Conservation (phyloP, 1,139 yeast genomes). For the Suhomyces guaymorum region DNA sequence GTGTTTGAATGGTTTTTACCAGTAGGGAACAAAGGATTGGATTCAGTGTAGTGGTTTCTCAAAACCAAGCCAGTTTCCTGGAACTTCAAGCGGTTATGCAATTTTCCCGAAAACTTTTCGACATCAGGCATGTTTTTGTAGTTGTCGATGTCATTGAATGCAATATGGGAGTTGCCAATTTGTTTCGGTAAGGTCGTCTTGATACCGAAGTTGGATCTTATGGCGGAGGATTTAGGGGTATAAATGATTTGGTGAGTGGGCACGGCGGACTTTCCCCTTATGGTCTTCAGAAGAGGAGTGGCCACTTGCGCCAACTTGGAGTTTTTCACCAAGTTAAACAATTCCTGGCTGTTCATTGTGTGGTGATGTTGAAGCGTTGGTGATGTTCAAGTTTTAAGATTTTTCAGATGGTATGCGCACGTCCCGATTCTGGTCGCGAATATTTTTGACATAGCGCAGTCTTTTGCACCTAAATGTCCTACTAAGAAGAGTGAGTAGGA, state of each 20-base stretch:
- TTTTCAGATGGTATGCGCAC: constrained; percentile 6
- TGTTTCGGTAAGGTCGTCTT: constrained; percentile 47
- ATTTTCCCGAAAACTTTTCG: constrained; percentile 44
- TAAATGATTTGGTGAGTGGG: constrained; percentile 50
- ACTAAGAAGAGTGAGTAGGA: no score
- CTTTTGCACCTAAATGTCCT: no score
- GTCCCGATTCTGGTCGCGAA: no score
- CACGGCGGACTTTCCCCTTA: constrained; percentile 32
- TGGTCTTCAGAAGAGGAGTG: constrained; percentile 36
- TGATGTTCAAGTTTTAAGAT: constrained; percentile 3
- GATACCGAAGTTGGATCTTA: constrained; percentile 46
- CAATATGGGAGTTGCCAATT: constrained; percentile 44
- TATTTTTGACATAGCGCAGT: no score
- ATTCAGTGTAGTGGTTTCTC: constrained; percentile 30
- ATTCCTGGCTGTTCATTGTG: constrained; percentile 35
- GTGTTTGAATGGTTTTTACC: constrained; percentile 16
- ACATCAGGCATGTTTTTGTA: constrained; percentile 49
- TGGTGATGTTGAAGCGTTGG: neutral
- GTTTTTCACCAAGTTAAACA: constrained; percentile 41
- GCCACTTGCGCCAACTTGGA: constrained; percentile 52
- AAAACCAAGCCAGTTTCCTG: constrained; percentile 46
- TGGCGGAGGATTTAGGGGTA: constrained; percentile 46
- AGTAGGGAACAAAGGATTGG: constrained; percentile 17
- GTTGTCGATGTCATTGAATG: constrained; percentile 48
- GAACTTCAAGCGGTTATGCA: constrained; percentile 42